A percentile compares a stretch with the other conserved stretches of the same genome.
These are phyloP conservation scores for Pseudozyma sp. DNA, from an alignment of 1,284 basidiomycete species.

Conservation along the genomic window DNA sequence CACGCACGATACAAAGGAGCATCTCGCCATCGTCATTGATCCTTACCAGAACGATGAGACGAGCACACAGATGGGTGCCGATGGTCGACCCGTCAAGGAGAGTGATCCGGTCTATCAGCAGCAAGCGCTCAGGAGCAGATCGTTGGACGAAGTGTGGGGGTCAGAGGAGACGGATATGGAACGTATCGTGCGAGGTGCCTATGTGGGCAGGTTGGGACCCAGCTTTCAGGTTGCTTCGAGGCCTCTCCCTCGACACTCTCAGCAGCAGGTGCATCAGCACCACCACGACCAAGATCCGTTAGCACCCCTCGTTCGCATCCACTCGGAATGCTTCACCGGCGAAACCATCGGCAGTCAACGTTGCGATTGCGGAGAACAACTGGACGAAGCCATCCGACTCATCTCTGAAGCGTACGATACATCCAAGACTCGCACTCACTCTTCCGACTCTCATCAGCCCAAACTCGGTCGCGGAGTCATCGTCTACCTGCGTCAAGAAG, in stretches of 20 bases:
- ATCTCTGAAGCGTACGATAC: conserved; percentile 73
- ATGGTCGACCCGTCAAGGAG: conserved; percentile 41
- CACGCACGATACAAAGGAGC: conserved; percentile 88
- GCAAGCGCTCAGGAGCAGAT: conserved; percentile 79
- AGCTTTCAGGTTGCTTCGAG: conserved; percentile 74
- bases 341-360: conserved; percentile 98
- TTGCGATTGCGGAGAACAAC: conserved; percentile 98
- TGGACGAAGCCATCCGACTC: conserved; percentile 93
- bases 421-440: conserved; percentile 65
- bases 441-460: neutral
- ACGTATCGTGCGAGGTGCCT: conserved; percentile 91
- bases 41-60: conserved; percentile 60
- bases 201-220: conserved; percentile 82
- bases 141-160: conserved; percentile 87
- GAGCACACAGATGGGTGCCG: conserved; percentile 19
- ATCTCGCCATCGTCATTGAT: conserved; percentile 96
- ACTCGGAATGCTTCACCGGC: conserved; percentile 98
- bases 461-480: conserved; percentile 78
- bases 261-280: conserved; percentile 50
- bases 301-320: conserved; percentile 89
- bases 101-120: conserved; percentile 35
- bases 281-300: conserved; percentile 22
- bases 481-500: conserved; percentile 96
- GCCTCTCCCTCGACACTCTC: conserved; percentile 68
- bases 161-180: conserved; percentile 91